Base-by-base conservation (phyloP, 768 basidiomycete genomes). In the Trametes punicea region DNA sequence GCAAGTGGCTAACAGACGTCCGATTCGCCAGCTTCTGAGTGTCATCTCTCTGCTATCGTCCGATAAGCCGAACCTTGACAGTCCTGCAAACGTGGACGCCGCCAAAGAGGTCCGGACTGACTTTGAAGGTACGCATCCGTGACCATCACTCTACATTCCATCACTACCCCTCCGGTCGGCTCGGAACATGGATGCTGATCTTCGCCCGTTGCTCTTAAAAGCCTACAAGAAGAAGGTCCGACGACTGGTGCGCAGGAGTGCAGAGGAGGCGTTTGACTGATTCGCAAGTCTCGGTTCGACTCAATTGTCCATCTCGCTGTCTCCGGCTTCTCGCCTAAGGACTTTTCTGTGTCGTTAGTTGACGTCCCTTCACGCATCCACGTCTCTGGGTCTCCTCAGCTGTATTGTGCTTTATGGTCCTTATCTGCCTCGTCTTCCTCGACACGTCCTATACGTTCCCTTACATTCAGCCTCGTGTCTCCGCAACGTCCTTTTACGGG, bases 171-270 rank as follows among this genome's bases (percentile, higher is more conserved):
- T 27, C 4, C 40, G 29, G n/a, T 39, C 46, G 34, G 26, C 21
- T 46, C 5, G 15, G 13, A 33, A 8, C 10, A 18, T 6, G 8
- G 9, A 3, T 16, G 6, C 15, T 31, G 4, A 31, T 39, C 16
- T 20, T 29, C 42, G 27, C 21, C 8, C 55, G 26, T 26, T 11
- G 23, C 55, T 46, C 21, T 23, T 4, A 44, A 30, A 63, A 90
- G 93, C 69, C 2, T 99, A 98, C 74, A 90, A 81, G 83, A 98
- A 97, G 88, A 96, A 93, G 74, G 95, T 99, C 51, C 86, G 94
- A 64, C 82, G 91, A 60, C 73, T 98, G 61, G 96, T 83, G 44
- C 81, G 95, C 57, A 78, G 78, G 72, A 89, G 88, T 64, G 95
- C 94, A 10, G 96, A 98, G 69, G 94, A 94, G 66, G 88, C 85